phyloP scores from a whole-genome alignment of 1,139 yeast species.

The Blastobotrys serpentis region DNA sequence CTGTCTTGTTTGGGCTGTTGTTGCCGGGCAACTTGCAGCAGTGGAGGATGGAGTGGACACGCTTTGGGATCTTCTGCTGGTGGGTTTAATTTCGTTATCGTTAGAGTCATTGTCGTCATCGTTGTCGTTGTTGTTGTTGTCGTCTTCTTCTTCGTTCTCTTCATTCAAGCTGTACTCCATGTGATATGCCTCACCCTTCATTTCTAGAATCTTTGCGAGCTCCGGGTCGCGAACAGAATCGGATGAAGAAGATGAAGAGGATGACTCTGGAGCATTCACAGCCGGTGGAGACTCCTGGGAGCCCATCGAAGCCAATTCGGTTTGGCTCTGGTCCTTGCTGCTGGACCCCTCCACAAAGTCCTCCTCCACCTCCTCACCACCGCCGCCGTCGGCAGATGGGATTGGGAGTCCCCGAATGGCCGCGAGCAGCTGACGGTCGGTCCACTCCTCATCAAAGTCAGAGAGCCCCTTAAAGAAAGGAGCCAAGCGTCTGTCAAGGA shows the following conservation, averaged over 20 bases:
- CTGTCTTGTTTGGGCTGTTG: constrained; percentile 4
- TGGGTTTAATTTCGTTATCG: constrained; percentile 4
- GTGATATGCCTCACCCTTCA: constrained; percentile 11
- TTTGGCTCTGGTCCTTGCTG: neutral
- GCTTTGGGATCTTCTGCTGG: constrained; percentile 7
- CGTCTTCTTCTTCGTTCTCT: constrained; percentile 8
- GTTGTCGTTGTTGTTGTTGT: constrained; percentile 6
- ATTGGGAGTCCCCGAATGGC: constrained; percentile 43
- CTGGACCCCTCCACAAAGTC: neutral
- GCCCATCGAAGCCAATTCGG: neutral
- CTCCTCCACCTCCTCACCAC: constrained; percentile 8
- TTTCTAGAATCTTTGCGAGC: constrained; percentile 7
- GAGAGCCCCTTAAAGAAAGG: constrained; percentile 91
- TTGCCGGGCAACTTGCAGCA: too few relatives aligned
- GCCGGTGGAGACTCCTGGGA: constrained; percentile 1
- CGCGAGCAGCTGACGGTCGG: constrained; percentile 63
- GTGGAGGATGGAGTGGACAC: neutral
- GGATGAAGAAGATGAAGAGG: neutral
- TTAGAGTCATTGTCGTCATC: neutral
- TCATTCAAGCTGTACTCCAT: constrained; percentile 5
- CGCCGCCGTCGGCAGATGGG: constrained; percentile 19
- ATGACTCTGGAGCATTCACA: neutral
- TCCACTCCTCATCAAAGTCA: constrained; percentile 75
- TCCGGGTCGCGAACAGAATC: constrained; percentile 11
- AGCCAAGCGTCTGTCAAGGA: constrained; percentile 67